phyloP scores from a whole-genome alignment of 352 stramenopile genomes.

The Poterioochromonas sp. region DNA sequence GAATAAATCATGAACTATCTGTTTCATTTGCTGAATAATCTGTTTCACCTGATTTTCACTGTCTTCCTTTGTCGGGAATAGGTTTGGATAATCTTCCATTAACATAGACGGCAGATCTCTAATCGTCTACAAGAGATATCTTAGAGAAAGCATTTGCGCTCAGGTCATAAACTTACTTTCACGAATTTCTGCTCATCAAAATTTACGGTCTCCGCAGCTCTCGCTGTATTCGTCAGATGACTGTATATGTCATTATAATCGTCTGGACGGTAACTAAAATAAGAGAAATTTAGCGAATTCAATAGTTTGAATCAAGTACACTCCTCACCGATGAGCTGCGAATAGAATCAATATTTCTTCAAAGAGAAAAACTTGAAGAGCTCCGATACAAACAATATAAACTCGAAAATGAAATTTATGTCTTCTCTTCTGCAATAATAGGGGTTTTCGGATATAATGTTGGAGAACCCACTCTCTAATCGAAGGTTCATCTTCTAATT shows the following conservation, averaged over 20 bases:
- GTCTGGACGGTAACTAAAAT: background rate
- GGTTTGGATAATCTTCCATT: background rate
- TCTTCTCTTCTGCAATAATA: background rate
- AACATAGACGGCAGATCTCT: background rate
- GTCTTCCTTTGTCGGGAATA: background rate
- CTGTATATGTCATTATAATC: background rate
- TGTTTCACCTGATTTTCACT: background rate
- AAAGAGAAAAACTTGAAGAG: conserved; percentile 16
- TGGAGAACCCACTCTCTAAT: conserved; percentile 23
- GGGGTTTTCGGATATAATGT: background rate
- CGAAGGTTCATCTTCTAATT: background rate
- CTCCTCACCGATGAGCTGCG: conserved; percentile 2
- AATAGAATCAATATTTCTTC: conserved; percentile 1
- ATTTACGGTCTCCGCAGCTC: background rate
- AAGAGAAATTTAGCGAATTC: background rate
- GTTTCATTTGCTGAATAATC: background rate
- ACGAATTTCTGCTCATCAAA: conserved; percentile 21
- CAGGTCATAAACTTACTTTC: background rate
- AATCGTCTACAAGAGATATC: too few species aligned
- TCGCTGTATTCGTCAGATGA: conserved; percentile 23
- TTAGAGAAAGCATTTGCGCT: too few species aligned
- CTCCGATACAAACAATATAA: conserved; percentile 25
- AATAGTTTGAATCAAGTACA: background rate
- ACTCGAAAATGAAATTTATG: conserved; percentile 32
- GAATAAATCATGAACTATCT: conserved; percentile 3